Base-by-base conservation (phyloP, 805 yeast species). In the Candida hispaniensis region DNA sequence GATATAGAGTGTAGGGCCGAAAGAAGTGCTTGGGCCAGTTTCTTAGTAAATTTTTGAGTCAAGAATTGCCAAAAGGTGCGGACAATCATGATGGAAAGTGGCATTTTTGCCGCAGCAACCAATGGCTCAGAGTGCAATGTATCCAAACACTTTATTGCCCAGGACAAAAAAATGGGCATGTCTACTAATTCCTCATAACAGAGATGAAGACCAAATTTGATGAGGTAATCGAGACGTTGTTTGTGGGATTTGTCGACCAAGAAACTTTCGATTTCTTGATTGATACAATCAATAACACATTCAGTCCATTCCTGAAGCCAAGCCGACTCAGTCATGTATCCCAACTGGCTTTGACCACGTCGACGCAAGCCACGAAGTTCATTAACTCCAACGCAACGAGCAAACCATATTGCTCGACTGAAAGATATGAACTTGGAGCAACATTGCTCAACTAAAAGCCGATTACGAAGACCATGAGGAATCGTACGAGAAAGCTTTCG, bases 241-340 rank as follows among this genome's bases (percentile, higher is more conserved):
- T 32, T 32, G 17, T 5, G 17, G 14, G n/a, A n/a, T 6, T 62
- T 35, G 68, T 69, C 6, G 47, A 47, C 47, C 64, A 66, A 75
- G 71, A 70, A 2, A 44, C 50, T 11, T 43, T 53, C 19, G 4
- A 39, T 52, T 61, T 12, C 60, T 43, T 64, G 64, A 42, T 67
- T 73, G 8, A 76, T 46, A 45, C 64, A 79, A 38, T 70, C 74
- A 3, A 74, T 64, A 10, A 86, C 74, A 44, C 80, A 93, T 25
- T 75, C 79, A 0, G 96, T 80, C 97, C 97, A 88, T 51, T 83
- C 94, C 40, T 71, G 71, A 12, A 77, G 61, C 83, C 95, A 78
- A 30, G 66, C 70, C 14, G 58, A 53, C 40, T 75, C 79, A n/a
- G 47, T 17, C 28, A 38, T 22, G 12, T 39, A 33, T 9, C 46